These are phyloP conservation scores for Raffaelea ambrosiae DNA, from an alignment of 2,329 filamentous ascomycete genomes.

Conservation along the genomic window DNA sequence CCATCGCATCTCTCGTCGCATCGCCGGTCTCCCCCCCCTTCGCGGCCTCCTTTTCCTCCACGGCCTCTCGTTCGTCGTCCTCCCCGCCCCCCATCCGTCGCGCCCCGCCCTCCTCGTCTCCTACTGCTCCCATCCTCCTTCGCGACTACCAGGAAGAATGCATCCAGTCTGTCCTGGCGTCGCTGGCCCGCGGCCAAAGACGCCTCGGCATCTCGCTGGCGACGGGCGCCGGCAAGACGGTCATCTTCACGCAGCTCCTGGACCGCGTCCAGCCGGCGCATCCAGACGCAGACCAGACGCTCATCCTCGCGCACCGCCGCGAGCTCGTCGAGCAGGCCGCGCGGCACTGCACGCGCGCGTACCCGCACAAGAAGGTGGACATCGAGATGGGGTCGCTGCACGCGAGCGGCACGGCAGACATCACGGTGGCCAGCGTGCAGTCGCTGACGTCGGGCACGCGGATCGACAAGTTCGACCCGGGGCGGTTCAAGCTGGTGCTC, in stretches of 20 bases:
- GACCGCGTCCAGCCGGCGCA: constrained; percentile 56
- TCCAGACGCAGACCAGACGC: constrained; percentile 59
- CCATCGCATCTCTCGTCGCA: no score
- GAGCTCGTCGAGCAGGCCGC: constrained; percentile 94
- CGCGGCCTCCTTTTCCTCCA: no score
- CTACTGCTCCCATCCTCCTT: no score
- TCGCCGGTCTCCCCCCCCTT: no score
- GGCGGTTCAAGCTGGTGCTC: constrained; percentile 76
- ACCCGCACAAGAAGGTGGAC: constrained; percentile 73
- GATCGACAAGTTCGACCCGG: constrained; percentile 73
- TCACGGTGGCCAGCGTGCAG: constrained; percentile 84
- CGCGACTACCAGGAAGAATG: constrained; percentile 88
- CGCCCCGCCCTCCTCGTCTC: no score
- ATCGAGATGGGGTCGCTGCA: constrained; percentile 81
- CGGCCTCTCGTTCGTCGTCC: neutral
- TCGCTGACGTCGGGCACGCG: constrained; percentile 72
- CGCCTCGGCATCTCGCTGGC: constrained; percentile 78
- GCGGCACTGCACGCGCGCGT: constrained; percentile 69
- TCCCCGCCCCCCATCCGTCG: no score
- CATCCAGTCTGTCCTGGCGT: constrained; percentile 68
- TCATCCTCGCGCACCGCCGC: constrained; percentile 85
- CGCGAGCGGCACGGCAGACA: constrained; percentile 76
- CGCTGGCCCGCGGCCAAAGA: constrained; percentile 63
- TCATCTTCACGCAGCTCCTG: constrained; percentile 95
- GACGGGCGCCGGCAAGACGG: constrained; percentile 84